Conservation (phyloP, 2,329 filamentous ascomycete species). For the Lachnellula occidentalis region DNA sequence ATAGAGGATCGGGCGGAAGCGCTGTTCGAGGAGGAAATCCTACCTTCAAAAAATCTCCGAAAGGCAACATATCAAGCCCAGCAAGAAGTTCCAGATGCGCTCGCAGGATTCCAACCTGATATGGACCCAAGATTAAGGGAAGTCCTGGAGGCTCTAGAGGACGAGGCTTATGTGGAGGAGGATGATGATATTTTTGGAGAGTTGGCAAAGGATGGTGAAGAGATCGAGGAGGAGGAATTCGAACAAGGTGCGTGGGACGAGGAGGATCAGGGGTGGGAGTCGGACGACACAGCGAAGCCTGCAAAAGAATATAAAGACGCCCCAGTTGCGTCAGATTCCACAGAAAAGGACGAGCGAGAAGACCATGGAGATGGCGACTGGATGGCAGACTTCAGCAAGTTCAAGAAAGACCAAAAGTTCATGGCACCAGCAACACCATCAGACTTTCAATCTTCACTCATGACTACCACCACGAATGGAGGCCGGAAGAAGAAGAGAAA, state of each 20-base stretch:
- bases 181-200: slow-evolving; percentile 77
- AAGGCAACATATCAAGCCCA: slow-evolving; percentile 83
- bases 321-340: slow-evolving; percentile 35
- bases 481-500: slow-evolving; percentile 91
- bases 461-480: slow-evolving; percentile 72
- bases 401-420: slow-evolving; percentile 75
- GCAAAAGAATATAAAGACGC: slow-evolving; percentile 46
- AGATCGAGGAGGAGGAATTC: slow-evolving; percentile 76
- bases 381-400: slow-evolving; percentile 89
- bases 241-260: slow-evolving; percentile 57
- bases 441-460: slow-evolving; percentile 62
- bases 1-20: slow-evolving; percentile 49
- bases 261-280: slow-evolving; percentile 84
- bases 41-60: slow-evolving; percentile 74
- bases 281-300: slow-evolving; percentile 82
- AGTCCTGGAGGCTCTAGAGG: slow-evolving; percentile 86
- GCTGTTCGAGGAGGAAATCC: slow-evolving; percentile 66
- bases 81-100: slow-evolving; percentile 84
- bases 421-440: slow-evolving; percentile 38
- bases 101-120: slow-evolving; percentile 92
- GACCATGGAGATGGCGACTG: slow-evolving; percentile 71
- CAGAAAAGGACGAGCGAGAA: slow-evolving; percentile 48
- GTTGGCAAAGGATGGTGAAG: slow-evolving; percentile 62
- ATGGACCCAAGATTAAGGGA: slow-evolving; percentile 94
- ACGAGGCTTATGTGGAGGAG: slow-evolving; percentile 87